Evolutionary conservation across 768 basidiomycete genomes (phyloP).

Genomic region (Plicaturopsis crispa): DNA sequence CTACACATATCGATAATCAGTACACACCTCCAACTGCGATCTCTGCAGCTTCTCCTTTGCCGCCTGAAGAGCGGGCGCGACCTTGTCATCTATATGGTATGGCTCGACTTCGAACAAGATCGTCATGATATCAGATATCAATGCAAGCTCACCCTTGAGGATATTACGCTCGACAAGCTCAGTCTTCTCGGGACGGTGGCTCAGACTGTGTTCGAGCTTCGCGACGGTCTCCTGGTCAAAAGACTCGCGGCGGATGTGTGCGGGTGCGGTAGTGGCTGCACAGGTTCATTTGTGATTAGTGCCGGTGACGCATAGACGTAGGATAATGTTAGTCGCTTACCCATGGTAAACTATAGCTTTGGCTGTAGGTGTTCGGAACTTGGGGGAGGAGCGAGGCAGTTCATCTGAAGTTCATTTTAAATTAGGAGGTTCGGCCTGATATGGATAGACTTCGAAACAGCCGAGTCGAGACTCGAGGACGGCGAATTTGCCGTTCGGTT

Average conservation of each 20-base stretch:
- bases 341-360: conserved; percentile 1
- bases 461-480: too few species aligned
- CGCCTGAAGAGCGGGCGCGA: conserved; percentile 54
- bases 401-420: too few species aligned
- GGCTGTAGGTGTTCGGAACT: too few species aligned
- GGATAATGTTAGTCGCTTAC: conserved; percentile 1
- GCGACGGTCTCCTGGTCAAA: conserved; percentile 25
- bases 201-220: conserved; percentile 48
- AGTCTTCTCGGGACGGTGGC: conserved; percentile 46
- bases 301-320: neutral
- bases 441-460: too few species aligned
- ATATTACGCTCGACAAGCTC: conserved; percentile 65
- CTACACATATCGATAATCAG: conserved; percentile 1
- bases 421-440: too few species aligned
- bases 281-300: neutral
- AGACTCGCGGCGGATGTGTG: conserved; percentile 10
- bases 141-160: conserved; percentile 44
- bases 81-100: conserved; percentile 44
- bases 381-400: too few species aligned
- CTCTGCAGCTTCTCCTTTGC: conserved; percentile 51
- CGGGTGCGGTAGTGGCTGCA: conserved; percentile 5
- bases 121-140: neutral
- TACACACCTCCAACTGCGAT: conserved; percentile 53
- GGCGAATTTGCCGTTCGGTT: too few species aligned
- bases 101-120: neutral